Percentiles rank a stretch among this genome's conserved stretches.
Conservation (phyloP, 495 filamentous ascomycete species). For the Talaromyces trachyspermus region DNA sequence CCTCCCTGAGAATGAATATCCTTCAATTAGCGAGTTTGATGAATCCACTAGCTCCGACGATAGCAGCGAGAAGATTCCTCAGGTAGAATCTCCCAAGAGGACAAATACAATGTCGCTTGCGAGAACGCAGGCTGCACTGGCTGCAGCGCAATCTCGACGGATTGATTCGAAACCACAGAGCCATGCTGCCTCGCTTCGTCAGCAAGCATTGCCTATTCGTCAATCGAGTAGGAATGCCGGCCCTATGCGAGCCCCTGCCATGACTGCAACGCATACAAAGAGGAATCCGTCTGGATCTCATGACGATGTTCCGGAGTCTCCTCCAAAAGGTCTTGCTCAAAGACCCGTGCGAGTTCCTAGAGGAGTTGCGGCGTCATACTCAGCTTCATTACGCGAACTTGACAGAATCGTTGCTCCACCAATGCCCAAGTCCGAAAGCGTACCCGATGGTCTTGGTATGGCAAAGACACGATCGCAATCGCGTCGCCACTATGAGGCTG, state of each 20-base stretch:
- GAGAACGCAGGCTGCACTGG: slow-evolving; percentile 35
- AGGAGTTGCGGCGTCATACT: slow-evolving; percentile 30
- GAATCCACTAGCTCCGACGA: slow-evolving; percentile 21
- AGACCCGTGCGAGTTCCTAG: slow-evolving; percentile 35
- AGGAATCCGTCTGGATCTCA: slow-evolving; percentile 15
- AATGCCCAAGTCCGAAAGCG: slow-evolving; percentile 24
- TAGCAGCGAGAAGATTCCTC: slow-evolving; percentile 23
- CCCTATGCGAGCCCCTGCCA: slow-evolving; percentile 21
- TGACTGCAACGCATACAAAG: slow-evolving; percentile 5
- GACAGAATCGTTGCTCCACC: slow-evolving; percentile 22
- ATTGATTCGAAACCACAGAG: slow-evolving; percentile 35
- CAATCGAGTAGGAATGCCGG: slow-evolving; percentile 24
- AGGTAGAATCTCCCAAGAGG: slow-evolving; percentile 15
- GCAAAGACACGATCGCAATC: slow-evolving; percentile 44
- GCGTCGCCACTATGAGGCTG: slow-evolving; percentile 27
- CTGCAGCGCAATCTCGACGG: slow-evolving; percentile 35
- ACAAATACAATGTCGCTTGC: slow-evolving; percentile 16
- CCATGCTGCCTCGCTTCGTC: slow-evolving; percentile 41
- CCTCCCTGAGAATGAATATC: slow-evolving; percentile 17
- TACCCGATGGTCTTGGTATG: slow-evolving; percentile 28
- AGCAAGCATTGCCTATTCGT: slow-evolving; percentile 31
- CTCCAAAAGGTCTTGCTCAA: slow-evolving; percentile 32
- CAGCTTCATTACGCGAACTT: slow-evolving; percentile 23
- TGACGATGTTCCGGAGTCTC: slow-evolving; percentile 13
- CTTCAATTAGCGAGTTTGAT: slow-evolving; percentile 18